Conservation (phyloP, 352 stramenopile genomes). For the Globisporangium irregulare region DNA sequence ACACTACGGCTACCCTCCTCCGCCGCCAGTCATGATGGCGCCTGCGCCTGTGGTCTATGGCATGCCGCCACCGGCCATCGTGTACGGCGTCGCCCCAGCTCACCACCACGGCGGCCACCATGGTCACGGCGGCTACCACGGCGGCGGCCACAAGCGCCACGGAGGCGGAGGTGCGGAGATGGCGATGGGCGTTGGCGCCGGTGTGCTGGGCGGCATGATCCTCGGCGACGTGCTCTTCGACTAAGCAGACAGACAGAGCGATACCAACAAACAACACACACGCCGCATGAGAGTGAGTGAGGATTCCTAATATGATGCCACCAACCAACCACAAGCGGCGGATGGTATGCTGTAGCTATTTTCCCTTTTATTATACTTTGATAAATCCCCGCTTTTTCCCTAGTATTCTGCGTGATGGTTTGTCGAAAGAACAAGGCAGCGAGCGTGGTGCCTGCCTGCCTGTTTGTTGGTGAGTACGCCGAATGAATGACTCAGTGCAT, state of each 20-base stretch:
- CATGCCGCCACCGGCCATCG: slow-evolving; percentile 13
- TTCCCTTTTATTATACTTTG: not conserved
- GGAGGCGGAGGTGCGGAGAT: slow-evolving; percentile 34
- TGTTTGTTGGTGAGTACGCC: not conserved
- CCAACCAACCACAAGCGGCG: not conserved
- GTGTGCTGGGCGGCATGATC: slow-evolving; percentile 70
- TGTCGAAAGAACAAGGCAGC: not conserved
- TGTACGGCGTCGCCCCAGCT: slow-evolving; percentile 14
- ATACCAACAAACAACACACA: not conserved
- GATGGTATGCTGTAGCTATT: not conserved
- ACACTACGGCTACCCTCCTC: slow-evolving; percentile 21
- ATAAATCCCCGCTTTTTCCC: not conserved
- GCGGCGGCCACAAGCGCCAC: slow-evolving; percentile 11
- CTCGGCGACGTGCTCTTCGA: slow-evolving; percentile 73
- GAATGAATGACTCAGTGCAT: not conserved
- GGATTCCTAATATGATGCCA: not conserved
- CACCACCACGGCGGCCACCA: slow-evolving; percentile 28
- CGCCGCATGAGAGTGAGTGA: not conserved
- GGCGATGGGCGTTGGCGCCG: slow-evolving; percentile 68
- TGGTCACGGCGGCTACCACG: slow-evolving; percentile 33
- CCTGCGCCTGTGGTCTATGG: slow-evolving; percentile 21
- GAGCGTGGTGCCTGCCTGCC: not conserved
- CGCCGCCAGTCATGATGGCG: slow-evolving; percentile 16
- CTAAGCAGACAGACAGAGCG: slow-evolving; percentile 2
- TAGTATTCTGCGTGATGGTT: not conserved